Percentiles rank a stretch among this genome's conserved stretches.
Evolutionary conservation across 257 asterid genomes (phyloP).

Genomic region (Hygrophila difformis): DNA sequence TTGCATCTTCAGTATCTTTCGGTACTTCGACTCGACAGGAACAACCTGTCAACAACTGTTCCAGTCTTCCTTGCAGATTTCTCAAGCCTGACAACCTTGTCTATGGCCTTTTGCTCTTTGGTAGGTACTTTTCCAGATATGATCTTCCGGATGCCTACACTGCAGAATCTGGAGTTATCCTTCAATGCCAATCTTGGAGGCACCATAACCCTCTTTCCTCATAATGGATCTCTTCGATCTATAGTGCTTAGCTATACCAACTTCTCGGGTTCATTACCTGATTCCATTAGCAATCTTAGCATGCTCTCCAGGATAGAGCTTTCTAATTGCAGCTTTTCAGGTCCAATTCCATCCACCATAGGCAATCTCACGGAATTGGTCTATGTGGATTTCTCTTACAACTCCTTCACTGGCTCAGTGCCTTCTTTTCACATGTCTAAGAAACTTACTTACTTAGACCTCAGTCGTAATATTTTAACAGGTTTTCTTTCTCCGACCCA

Average conservation of each 20-base stretch:
- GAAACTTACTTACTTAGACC: constrained; percentile 26
- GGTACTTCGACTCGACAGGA: constrained; percentile 26
- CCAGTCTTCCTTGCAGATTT: constrained; percentile 28
- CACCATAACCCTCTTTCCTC: constrained; percentile 22
- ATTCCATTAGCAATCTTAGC: constrained; percentile 28
- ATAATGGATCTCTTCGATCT: constrained; percentile 20
- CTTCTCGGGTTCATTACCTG: constrained; percentile 33
- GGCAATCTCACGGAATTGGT: constrained; percentile 24
- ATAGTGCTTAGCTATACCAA: constrained; percentile 25
- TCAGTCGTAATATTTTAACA: constrained; percentile 23
- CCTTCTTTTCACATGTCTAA: constrained; percentile 33
- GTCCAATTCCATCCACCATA: constrained; percentile 33
- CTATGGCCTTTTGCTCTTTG: constrained; percentile 26
- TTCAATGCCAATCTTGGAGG: constrained; percentile 26
- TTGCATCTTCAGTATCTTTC: constrained; percentile 28
- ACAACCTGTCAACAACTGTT: constrained; percentile 24
- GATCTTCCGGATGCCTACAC: constrained; percentile 24
- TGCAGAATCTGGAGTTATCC: constrained; percentile 28
- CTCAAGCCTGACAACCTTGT: constrained; percentile 26
- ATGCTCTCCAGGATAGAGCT: constrained; percentile 29
- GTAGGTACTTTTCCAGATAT: constrained; percentile 31
- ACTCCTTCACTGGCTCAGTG: constrained; percentile 32
- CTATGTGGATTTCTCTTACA: constrained; percentile 25
- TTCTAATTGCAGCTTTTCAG: constrained; percentile 30
- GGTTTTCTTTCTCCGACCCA: constrained; percentile 32